Base-by-base conservation (phyloP, 163 green algal genomes). In the Volvox carteri region DNA sequence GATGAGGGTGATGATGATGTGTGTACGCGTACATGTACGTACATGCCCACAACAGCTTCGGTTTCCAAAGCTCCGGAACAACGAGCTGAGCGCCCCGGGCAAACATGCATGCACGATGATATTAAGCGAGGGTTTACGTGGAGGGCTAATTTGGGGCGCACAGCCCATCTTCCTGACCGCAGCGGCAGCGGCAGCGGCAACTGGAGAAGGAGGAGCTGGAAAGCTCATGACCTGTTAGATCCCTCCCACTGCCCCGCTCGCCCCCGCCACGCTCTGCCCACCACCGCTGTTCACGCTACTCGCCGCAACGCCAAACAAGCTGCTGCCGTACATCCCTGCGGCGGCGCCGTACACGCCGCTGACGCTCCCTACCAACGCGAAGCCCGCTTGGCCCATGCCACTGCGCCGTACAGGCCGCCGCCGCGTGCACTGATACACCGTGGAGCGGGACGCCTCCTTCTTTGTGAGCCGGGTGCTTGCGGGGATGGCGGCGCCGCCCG, bases 271-370 rank as follows among this genome's bases (percentile, higher is more conserved):
- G 18, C 60, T 33, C 23, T 33, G 23, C 23, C 73, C 73, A 28
- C 42, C 73, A 8, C 42, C 73, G 25, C 73, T 80, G 73, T 65
- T 41, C 23, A 80, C 28, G 44, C 73, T 80, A 8, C 73, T 28
- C 35, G 73, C 42, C 44, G 42, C 73, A 8, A 14, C 44, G 42
- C 73, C 73, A 28, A 44, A 80, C 42, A 60, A 60, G 73, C 23
- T 65, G n/a, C 44, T 70, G n/a, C 79, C 58, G 44, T 86, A 86
- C 78, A 86, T 48, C 21, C 78, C 77, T 23, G 52, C 77, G 1
- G 77, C 77, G 23, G 54, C 56, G 60, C 62, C 81, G 65, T 87
- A 87, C 44, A 87, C 65, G 9, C 81, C 81, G 33, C 81, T 65
- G 30, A 79, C 81, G 46, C 65, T 72, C 44, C 81, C 81, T 35